Percentiles rank a stretch among this genome's conserved stretches.
These are phyloP conservation scores for Chlorella sp. DNA, from an alignment of 139 green algal species.

Conservation along the genomic window DNA sequence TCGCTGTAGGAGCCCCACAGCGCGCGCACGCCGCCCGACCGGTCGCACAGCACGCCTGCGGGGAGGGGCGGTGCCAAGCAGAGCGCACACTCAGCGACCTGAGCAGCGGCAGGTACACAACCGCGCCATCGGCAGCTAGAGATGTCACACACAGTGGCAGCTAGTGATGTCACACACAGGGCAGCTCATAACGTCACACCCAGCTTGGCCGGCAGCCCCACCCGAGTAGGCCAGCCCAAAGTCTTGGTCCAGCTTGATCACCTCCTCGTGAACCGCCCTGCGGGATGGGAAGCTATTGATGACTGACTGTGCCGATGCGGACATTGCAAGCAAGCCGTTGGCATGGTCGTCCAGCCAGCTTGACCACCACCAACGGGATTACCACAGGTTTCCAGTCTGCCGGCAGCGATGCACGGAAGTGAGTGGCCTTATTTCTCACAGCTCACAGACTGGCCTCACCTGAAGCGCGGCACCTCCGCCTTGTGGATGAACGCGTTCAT, in stretches of 20 bases:
- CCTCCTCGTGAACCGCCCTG: constrained; percentile 91
- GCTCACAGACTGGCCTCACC: not conserved
- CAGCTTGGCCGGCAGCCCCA: not conserved
- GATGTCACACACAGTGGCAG: not conserved
- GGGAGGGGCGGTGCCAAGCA: not conserved
- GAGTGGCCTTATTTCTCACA: too few relatives aligned
- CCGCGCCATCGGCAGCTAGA: too few relatives aligned
- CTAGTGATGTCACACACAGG: not conserved
- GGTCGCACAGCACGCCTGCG: constrained; percentile 81
- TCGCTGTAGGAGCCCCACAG: constrained; percentile 86
- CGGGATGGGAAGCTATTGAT: too few relatives aligned
- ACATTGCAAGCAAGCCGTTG: too few relatives aligned
- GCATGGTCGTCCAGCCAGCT: too few relatives aligned
- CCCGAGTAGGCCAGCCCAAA: constrained; percentile 67
- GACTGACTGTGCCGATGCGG: too few relatives aligned
- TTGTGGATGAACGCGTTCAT: constrained; percentile 60
- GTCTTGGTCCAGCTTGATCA: constrained; percentile 91
- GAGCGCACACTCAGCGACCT: too few relatives aligned
- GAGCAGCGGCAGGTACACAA: too few relatives aligned
- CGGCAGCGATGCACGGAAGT: not conserved
- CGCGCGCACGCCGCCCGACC: constrained; percentile 66
- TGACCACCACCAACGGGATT: too few relatives aligned
- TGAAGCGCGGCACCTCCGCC: constrained; percentile 74
- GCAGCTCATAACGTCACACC: not conserved
- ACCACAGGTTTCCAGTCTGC: too few relatives aligned